Base-by-base conservation (phyloP, 768 basidiomycete genomes). In the Lactarius evosmus region DNA sequence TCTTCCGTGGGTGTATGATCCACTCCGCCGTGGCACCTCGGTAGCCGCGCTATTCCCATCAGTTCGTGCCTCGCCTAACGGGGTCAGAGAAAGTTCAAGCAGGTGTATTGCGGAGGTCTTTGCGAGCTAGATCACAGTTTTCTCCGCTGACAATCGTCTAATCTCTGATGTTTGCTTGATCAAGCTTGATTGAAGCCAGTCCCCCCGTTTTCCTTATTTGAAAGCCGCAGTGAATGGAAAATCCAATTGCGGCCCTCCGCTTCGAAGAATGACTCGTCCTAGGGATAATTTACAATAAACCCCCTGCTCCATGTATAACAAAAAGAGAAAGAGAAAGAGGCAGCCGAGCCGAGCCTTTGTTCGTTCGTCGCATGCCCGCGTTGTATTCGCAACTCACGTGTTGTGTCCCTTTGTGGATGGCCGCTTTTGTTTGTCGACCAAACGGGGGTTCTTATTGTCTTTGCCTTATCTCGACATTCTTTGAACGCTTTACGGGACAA, bases 401-500 rank as follows among this genome's bases (percentile, higher is more conserved):
- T 17, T 1, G 19, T 16, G 9, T 36, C 16, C 33, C 41, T 17
- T 60, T 52, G 6, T 36, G 7, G 30, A 32, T 16, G 30, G 30
- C 22, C 41, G 44, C 32, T 56, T 49, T 65, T 65, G 54, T 56
- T 19, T 56, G 2, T 54, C 30, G 1, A 46, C 22, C n/a, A n/a
- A 46, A 49, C 17, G 16, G 16, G 29, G n/a, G 44, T 4, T 30
- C 41, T 22, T 32, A 58, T 58, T 58, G 41, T 58, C 36, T 49
- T 14, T 30, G 22, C 36, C 50, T 53, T 57, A 52, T 52, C 46
- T 19, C 32, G 27, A 25, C 41, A 9, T 33, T 30, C 16, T 22
- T 34, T 53, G 36, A 50, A 55, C 56, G 33, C 30, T 55, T 46
- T 64, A 50, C 63, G 50, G 65, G 58, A 66, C 65, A 66, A 66